These are phyloP conservation scores for Fusarium lyarnte DNA, from an alignment of 2,329 filamentous ascomycete species.

Conservation along the genomic window DNA sequence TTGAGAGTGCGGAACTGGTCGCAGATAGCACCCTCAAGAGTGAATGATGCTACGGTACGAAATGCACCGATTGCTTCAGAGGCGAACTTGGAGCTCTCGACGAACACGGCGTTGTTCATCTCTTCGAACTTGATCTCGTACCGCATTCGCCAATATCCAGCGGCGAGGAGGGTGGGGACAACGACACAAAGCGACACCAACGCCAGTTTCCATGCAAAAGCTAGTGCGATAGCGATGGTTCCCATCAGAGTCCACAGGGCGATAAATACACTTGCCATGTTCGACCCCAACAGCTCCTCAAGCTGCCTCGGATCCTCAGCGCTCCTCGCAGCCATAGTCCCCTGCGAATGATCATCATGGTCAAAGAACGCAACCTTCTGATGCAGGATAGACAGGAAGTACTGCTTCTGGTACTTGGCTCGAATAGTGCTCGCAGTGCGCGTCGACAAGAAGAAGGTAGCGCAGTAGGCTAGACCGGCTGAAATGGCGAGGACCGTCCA, in stretches of 20 bases:
- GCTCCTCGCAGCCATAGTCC: slow-evolving; percentile 66
- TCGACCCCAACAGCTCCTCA: slow-evolving; percentile 69
- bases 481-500: neutral
- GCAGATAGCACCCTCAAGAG: slow-evolving; percentile 73
- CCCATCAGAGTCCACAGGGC: slow-evolving; percentile 73
- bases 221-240: slow-evolving; percentile 71
- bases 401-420: slow-evolving; percentile 66
- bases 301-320: slow-evolving; percentile 66
- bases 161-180: slow-evolving; percentile 58
- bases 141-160: slow-evolving; percentile 61
- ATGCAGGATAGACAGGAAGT: slow-evolving; percentile 66
- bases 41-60: slow-evolving; percentile 75
- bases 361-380: slow-evolving; percentile 71
- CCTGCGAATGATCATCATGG: slow-evolving; percentile 65
- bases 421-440: slow-evolving; percentile 33
- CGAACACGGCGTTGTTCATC: slow-evolving; percentile 74
- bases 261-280: slow-evolving; percentile 70
- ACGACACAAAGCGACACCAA: slow-evolving; percentile 72
- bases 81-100: slow-evolving; percentile 78
- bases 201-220: slow-evolving; percentile 80
- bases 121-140: slow-evolving; percentile 73
- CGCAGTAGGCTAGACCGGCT: neutral
- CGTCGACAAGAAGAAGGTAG: neutral
- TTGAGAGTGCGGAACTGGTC: slow-evolving; percentile 69
- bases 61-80: slow-evolving; percentile 79